Conservation (phyloP, 1,284 basidiomycete species). For the Prillingera fragicola region DNA sequence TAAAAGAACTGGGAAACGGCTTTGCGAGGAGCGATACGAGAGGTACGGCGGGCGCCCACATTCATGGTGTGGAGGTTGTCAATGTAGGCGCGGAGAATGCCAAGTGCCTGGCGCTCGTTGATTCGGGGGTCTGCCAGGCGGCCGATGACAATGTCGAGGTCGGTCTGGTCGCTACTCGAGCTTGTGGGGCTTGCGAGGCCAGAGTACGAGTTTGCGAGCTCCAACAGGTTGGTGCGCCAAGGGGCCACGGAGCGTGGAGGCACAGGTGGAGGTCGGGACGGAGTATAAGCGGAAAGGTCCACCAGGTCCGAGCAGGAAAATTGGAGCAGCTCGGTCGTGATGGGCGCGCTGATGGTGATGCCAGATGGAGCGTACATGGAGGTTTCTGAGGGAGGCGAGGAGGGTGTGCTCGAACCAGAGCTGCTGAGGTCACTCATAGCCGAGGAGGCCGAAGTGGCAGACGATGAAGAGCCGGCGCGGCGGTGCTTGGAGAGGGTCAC, state of each 20-base stretch:
- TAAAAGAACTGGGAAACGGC: too few species aligned
- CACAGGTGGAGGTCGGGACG: not conserved
- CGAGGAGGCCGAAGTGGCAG: not conserved
- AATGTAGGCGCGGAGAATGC: slow-evolving; percentile 9
- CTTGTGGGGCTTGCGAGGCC: not conserved
- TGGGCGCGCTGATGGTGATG: not conserved
- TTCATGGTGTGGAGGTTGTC: slow-evolving; percentile 11
- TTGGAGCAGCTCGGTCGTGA: not conserved
- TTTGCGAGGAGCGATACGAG: too few species aligned
- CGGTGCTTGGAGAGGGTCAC: too few species aligned
- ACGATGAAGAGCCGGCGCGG: not conserved
- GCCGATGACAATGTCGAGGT: slow-evolving; percentile 1
- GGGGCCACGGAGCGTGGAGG: not conserved
- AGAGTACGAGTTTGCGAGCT: slow-evolving; percentile 4
- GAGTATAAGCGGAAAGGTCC: not conserved
- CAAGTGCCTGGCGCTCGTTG: slow-evolving; percentile 10
- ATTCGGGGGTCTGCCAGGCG: slow-evolving; percentile 8
- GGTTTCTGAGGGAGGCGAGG: not conserved
- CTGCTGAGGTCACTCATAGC: too few species aligned
- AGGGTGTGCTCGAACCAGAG: not conserved
- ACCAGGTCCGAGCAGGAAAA: not conserved
- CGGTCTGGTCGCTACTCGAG: not conserved
- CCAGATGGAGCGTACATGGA: not conserved
- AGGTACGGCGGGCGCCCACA: too few species aligned
- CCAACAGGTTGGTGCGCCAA: slow-evolving; percentile 8